Evolutionary conservation across 2,329 filamentous ascomycete species (phyloP).

Genomic region (Orbilia oligospora): DNA sequence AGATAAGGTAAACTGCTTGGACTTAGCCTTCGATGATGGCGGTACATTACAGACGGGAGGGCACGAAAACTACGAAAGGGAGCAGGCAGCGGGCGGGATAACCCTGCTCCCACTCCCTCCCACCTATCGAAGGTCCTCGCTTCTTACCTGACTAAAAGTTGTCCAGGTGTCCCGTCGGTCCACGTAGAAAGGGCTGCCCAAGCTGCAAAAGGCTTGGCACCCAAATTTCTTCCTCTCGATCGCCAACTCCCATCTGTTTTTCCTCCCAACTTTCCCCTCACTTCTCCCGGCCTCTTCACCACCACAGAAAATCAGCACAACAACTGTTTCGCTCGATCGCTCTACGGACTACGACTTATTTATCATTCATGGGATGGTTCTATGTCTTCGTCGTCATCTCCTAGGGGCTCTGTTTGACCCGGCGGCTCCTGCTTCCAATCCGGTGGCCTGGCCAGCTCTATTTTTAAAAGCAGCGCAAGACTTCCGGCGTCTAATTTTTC

Average conservation of each 20-base stretch:
- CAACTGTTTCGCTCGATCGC: slow-evolving; percentile 27
- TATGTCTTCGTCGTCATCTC: slow-evolving; percentile 41
- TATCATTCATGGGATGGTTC: slow-evolving; percentile 32
- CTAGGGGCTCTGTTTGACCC: slow-evolving; percentile 43
- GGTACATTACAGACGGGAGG: slow-evolving; percentile 45
- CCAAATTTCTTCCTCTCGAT: slow-evolving; percentile 62
- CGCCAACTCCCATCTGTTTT: slow-evolving; percentile 61
- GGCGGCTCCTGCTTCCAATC: slow-evolving; percentile 55
- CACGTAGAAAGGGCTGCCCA: slow-evolving; percentile 59
- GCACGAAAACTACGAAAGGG: slow-evolving; percentile 60
- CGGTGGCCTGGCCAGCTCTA: slow-evolving; percentile 44
- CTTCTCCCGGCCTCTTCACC: slow-evolving; percentile 50
- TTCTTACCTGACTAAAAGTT: slow-evolving; percentile 41
- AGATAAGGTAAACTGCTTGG: slow-evolving; percentile 59
- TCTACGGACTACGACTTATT: slow-evolving; percentile 46
- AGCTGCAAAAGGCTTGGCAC: slow-evolving; percentile 60
- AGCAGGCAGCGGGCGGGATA: slow-evolving; percentile 52
- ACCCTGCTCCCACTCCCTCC: slow-evolving; percentile 56
- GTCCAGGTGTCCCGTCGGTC: slow-evolving; percentile 61
- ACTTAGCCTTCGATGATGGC: slow-evolving; percentile 49
- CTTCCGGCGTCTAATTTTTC: slow-evolving; percentile 60
- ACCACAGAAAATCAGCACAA: slow-evolving; percentile 55
- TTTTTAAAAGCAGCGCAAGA: slow-evolving; percentile 60
- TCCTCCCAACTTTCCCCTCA: slow-evolving; percentile 60
- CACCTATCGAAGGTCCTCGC: slow-evolving; percentile 60